Conservation (phyloP, 768 basidiomycete genomes). For the Termitomyces heimii region DNA sequence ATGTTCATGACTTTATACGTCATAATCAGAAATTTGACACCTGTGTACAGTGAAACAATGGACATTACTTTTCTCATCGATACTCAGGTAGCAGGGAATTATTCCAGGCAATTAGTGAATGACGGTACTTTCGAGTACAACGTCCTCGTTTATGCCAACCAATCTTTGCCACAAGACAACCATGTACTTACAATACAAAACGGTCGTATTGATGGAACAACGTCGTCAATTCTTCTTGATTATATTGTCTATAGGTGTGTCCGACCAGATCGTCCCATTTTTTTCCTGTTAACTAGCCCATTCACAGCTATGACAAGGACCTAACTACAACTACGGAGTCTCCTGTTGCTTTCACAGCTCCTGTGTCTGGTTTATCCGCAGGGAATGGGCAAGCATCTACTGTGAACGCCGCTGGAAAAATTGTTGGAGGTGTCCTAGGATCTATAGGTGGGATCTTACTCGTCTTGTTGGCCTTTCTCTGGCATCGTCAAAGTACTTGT, state of each 20-base stretch:
- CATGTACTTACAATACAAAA: slow-evolving; percentile 30
- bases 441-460: slow-evolving; percentile 19
- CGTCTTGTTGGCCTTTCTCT: slow-evolving; percentile 16
- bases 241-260: slow-evolving; percentile 34
- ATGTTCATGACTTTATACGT: neutral
- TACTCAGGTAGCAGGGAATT: slow-evolving; percentile 22
- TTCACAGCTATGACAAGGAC: slow-evolving; percentile 11
- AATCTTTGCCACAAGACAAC: slow-evolving; percentile 18
- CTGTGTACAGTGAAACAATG: slow-evolving; percentile 18
- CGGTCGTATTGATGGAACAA: slow-evolving; percentile 20
- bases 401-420: slow-evolving; percentile 9
- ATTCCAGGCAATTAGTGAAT: slow-evolving; percentile 14
- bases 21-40: neutral
- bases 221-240: slow-evolving; percentile 30
- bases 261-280: neutral
- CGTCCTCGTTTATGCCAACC: slow-evolving; percentile 26
- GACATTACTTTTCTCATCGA: slow-evolving; percentile 36
- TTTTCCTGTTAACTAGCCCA: neutral
- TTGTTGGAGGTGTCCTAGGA: slow-evolving; percentile 25
- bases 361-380: neutral
- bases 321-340: neutral
- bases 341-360: neutral
- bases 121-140: slow-evolving; percentile 23
- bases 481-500: slow-evolving; percentile 14
- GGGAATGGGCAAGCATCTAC: neutral